phyloP scores from a whole-genome alignment of 768 basidiomycete species.

The Termitomyces eurrhizus region DNA sequence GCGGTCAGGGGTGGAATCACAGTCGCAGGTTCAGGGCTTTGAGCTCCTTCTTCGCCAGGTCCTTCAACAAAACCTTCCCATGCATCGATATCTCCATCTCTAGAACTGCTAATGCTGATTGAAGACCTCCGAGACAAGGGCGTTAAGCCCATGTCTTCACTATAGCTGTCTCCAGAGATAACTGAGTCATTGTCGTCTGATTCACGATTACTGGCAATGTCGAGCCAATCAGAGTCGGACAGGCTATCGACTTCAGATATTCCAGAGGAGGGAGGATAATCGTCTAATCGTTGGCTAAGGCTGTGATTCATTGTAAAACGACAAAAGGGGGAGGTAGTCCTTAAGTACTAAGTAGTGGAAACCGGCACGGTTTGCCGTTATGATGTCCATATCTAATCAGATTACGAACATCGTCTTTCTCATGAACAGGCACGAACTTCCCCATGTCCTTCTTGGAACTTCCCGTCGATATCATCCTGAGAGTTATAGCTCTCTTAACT shows the following conservation, averaged over 20 bases:
- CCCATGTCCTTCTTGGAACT: constrained; percentile 28
- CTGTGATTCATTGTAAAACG: constrained; percentile 29
- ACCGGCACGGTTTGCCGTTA: constrained; percentile 16
- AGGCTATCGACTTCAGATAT: constrained; percentile 62
- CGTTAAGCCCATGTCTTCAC: constrained; percentile 46
- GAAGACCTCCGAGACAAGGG: constrained; percentile 68
- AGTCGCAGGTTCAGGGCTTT: constrained; percentile 25
- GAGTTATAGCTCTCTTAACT: constrained; percentile 28
- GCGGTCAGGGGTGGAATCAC: constrained; percentile 27
- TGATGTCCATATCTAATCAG: constrained; percentile 12
- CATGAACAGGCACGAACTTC: background rate
- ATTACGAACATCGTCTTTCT: constrained; percentile 4
- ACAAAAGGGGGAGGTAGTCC: constrained; percentile 20
- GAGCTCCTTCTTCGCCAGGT: constrained; percentile 43
- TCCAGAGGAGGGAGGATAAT: constrained; percentile 34
- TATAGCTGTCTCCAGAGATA: constrained; percentile 59
- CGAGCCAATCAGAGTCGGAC: constrained; percentile 85
- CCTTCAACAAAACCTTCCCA: constrained; percentile 80
- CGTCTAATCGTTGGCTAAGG: constrained; percentile 23
- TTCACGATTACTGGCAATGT: constrained; percentile 64
- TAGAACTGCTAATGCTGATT: constrained; percentile 63
- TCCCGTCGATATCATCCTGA: constrained; percentile 42
- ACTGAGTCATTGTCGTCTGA: constrained; percentile 72
- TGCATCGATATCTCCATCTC: constrained; percentile 64
- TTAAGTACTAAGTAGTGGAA: constrained; percentile 23